Base-by-base conservation (phyloP, 2,329 filamentous ascomycete species). In the Penicillium sp. region DNA sequence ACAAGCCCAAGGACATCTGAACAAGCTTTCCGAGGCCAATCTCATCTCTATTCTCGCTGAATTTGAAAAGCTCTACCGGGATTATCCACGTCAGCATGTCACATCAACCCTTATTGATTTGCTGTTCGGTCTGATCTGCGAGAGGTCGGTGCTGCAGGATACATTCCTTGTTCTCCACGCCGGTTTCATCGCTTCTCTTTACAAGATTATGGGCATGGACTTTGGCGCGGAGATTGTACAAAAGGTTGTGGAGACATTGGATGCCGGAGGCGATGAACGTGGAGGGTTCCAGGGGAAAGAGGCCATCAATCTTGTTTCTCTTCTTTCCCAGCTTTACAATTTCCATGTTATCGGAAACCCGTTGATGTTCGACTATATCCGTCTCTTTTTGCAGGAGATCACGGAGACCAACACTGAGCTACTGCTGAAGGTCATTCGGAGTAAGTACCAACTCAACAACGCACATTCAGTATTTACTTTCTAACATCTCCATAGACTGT, bases 81-180 rank as follows among this genome's bases (percentile, higher is more conserved):
- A 87, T 34, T 85, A 96, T 61, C 87, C 94, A 0, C 85, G 94
- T n/a, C 90, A 94, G 55, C 86, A 92, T 64, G 91, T 97, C 39
- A 96, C 91, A 1, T 86, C 89, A 1, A 87, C 85, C 0, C 77
- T 97, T 2, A 84, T 92, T 3, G 86, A 92, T 55, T 78, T 93
- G 1, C 77, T 97, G 0, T 79, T 96, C 54, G 83, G 84, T n/a
- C 83, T 94, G 52, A 83, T 96, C 24, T 88, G 85, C 63, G 91
- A 95, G 61, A 84, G 86, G 6, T 89, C 91, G 20, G 85, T 80
- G 36, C 78, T 97, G 2, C 86, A 89, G 4, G 93, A 97, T 62
- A 94, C 92, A 0, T 95, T 97, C 62, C 84, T 97, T 48, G 91
- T 97, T 45, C 82, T 97, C 9, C 88, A 91, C 50, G 91, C 92